Base-by-base conservation (phyloP, 2,329 filamentous ascomycete species). In the Pestalotiopsis sp. region DNA sequence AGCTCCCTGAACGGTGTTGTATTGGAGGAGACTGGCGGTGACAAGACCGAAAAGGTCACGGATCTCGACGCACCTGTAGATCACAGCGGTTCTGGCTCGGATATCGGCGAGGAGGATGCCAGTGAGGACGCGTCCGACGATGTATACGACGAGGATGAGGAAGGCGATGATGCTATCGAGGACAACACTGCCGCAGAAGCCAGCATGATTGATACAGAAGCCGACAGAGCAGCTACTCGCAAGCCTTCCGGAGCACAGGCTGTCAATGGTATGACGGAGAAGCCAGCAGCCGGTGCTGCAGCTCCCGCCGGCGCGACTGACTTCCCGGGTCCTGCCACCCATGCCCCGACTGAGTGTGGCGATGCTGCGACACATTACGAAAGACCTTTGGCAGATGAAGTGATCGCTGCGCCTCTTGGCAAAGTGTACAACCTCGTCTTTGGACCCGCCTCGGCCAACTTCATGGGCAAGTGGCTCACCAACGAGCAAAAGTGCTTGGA, bases 341-440 rank as follows among this genome's bases (percentile, higher is more conserved):
- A 99, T 80, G 86, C 87, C 0, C 90, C 95, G 0, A 98, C 96
- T 0, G 93, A 97, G 58, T 99, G 95, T 77, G 90, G 90, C 3
- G 96, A 99, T 75, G 80, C 85, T 4, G 88, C 88, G 45, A 87
- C 89, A 11, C 96, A 98, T 78, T 98, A 94, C 76, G 93, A 98
- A 71, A 94, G 92, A 77, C 81, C 93, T 2, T 84, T 98, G 56
- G 95, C 92, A 61, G 95, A 99, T 78, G 95, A 97, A 58, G 84
- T 92, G 4, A 91, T 99, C 64, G 87, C 92, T 0, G 96, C 95
- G 2, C 96, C 96, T 0, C 83, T 99, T 1, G 96, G 96, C 66
- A 97, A 97, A 78, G 90, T 98, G 38, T 99, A 97, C 80, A 92
- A 90, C 71, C 82, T 97, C 68, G 87, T 97, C 73, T 99, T 98